Evolutionary conservation across 2,329 filamentous ascomycete genomes (phyloP), one percentile per base, ranked within the genome.

Genomic region (Microdochium bolleyi): DNA sequence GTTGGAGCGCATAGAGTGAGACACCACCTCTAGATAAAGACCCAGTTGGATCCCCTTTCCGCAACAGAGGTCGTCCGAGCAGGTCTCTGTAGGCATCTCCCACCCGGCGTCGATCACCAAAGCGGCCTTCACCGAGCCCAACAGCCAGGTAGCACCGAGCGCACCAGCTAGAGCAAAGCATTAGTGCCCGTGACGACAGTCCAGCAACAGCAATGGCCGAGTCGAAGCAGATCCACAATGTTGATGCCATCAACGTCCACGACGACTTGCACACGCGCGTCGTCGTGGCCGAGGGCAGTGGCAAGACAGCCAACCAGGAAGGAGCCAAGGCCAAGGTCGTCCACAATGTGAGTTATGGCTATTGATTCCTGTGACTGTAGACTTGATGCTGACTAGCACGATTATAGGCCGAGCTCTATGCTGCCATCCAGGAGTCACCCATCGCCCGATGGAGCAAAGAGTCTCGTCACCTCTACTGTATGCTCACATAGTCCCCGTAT

Each of bases 341-440:
- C 34, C 65, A 66, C 58, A 74, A 73, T 60, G 70, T 74, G 53
- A 61, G 67, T 65, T 46, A n/a, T 57, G 49, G 30, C 8, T 22
- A 19, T 50, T 5, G 30, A 30, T 24, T 32, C 16, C 24, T 21
- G 3, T 50, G 51, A 21, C 11, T 46, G 30, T 24, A 9, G 44
- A 16, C 10, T 9, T n/a, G 22, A 37, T 24, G 27, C 37, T 52
- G 19, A 49, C 57, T 58, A 51, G 37, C 27, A 46, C 19, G 30
- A 49, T 50, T 11, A 21, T 25, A 76, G 74, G 74, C 75, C 61
- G 73, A 77, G 44, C 62, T 77, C 24, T 77, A 63, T 57, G 73
- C 74, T 38, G 74, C 74, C 41, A 63, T 76, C 48, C 64, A 74
- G 50, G 73, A 75, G 58, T 69, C 70, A 46, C 69, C 72, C 32